phyloP scores from a whole-genome alignment of 2,329 filamentous ascomycete species.

The Botrytis elliptica region DNA sequence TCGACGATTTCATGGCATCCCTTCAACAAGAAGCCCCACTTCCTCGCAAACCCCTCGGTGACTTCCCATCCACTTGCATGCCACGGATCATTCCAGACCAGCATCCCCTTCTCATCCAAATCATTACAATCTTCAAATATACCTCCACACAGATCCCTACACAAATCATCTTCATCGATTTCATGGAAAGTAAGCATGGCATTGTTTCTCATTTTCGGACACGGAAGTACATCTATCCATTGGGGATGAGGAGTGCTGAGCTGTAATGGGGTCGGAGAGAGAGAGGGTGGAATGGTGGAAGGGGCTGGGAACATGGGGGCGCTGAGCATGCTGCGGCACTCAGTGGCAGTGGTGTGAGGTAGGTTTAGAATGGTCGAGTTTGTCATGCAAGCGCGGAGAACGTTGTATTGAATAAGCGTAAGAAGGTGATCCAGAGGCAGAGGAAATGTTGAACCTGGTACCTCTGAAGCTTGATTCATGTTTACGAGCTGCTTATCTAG shows the following conservation, averaged over 20 bases:
- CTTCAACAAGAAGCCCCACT: conserved; percentile 41
- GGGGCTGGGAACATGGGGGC: conserved; percentile 37
- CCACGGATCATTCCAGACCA: conserved; percentile 47
- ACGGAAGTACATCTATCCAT: conserved; percentile 47
- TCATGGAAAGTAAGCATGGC: conserved; percentile 41
- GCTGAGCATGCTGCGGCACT: conserved; percentile 40
- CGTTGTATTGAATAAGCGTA: conserved; percentile 37
- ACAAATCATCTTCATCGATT: conserved; percentile 47
- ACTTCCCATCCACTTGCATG: conserved; percentile 44
- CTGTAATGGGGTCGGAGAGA: conserved; percentile 43
- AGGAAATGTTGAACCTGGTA: neutral
- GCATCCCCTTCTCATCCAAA: conserved; percentile 42
- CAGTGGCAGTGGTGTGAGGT: conserved; percentile 32
- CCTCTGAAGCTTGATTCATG: neutral
- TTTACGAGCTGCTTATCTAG: neutral
- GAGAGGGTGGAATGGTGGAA: conserved; percentile 39
- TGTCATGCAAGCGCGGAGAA: conserved; percentile 41
- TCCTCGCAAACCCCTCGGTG: conserved; percentile 44
- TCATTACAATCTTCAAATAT: conserved; percentile 47
- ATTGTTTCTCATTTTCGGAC: conserved; percentile 42
- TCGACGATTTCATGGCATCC: conserved; percentile 34
- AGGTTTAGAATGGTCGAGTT: conserved; percentile 43
- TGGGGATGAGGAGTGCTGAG: conserved; percentile 41
- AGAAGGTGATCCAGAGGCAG: neutral
- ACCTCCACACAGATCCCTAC: conserved; percentile 45